A percentile compares a stretch with the other conserved stretches of the same genome.
These are phyloP conservation scores for Amanita rimosa DNA, from an alignment of 768 basidiomycete species.

Conservation along the genomic window DNA sequence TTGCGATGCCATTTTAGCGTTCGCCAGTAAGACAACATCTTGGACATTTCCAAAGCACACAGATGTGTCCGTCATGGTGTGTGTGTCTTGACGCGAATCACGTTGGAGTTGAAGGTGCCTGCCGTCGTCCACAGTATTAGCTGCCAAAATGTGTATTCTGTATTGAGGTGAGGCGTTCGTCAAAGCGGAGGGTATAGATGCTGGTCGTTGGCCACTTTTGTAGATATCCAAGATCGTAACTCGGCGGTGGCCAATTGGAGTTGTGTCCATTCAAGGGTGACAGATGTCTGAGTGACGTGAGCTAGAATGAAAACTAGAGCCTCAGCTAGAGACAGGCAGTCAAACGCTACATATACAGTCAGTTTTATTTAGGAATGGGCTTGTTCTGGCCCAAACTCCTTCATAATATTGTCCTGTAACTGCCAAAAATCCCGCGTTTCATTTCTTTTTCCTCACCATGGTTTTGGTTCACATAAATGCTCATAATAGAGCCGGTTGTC, in stretches of 20 bases:
- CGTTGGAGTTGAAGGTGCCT: constrained; percentile 79
- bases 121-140: constrained; percentile 88
- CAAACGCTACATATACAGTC: constrained; percentile 32
- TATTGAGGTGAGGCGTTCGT: constrained; percentile 78
- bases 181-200: constrained; percentile 70
- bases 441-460: constrained; percentile 68
- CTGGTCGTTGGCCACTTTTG: constrained; percentile 81
- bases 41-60: constrained; percentile 92
- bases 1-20: constrained; percentile 74
- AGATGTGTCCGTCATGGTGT: constrained; percentile 91
- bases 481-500: constrained; percentile 91
- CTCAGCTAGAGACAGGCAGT: not conserved
- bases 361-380: constrained; percentile 69
- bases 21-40: constrained; percentile 63
- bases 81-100: constrained; percentile 77
- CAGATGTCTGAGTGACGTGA: constrained; percentile 97
- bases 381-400: constrained; percentile 56
- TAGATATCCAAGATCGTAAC: constrained; percentile 88
- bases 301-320: constrained; percentile 25
- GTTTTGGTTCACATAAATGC: constrained; percentile 91
- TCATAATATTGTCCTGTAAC: constrained; percentile 74
- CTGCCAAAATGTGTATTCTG: constrained; percentile 92
- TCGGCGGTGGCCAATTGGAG: constrained; percentile 79
- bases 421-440: constrained; percentile 73
- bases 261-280: constrained; percentile 90